Percentiles rank a stretch among this genome's conserved stretches.
phyloP scores from a whole-genome alignment of 192 early-diverging fungal species.

The Endogone sp. region DNA sequence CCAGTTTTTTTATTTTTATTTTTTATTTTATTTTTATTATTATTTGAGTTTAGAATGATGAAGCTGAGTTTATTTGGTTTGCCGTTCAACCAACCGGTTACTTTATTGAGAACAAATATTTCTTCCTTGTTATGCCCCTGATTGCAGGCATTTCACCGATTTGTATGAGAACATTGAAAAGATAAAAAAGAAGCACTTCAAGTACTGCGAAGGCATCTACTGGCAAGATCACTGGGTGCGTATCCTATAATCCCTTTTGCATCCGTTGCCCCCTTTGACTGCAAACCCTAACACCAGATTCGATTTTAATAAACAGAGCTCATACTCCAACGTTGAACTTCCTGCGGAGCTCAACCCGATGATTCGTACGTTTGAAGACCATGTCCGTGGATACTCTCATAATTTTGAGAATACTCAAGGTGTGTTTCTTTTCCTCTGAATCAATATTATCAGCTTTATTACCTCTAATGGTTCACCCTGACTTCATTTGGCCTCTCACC shows the following conservation, averaged over 20 bases:
- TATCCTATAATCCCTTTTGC: background rate
- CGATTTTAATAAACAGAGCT: background rate
- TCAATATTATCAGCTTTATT: background rate
- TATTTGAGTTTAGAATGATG: too few species aligned
- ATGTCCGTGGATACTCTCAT: background rate
- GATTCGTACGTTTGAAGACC: background rate
- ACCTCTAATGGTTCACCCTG: background rate
- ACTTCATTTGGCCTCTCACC: background rate
- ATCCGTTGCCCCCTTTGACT: background rate
- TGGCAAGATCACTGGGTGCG: background rate
- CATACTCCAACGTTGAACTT: background rate
- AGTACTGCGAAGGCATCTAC: background rate
- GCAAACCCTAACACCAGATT: background rate
- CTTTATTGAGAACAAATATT: background rate
- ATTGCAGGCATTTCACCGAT: background rate
- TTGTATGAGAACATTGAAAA: background rate
- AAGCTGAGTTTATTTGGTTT: too few species aligned
- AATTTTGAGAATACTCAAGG: background rate
- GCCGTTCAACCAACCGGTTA: too few species aligned
- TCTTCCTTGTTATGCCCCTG: background rate
- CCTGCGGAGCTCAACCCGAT: background rate
- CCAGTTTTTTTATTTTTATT: too few species aligned
- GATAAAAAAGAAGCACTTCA: background rate
- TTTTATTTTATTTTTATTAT: too few species aligned
- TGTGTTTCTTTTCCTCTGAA: background rate